Conservation (phyloP, 1,284 basidiomycete genomes). For the Moniliophthora roreri region DNA sequence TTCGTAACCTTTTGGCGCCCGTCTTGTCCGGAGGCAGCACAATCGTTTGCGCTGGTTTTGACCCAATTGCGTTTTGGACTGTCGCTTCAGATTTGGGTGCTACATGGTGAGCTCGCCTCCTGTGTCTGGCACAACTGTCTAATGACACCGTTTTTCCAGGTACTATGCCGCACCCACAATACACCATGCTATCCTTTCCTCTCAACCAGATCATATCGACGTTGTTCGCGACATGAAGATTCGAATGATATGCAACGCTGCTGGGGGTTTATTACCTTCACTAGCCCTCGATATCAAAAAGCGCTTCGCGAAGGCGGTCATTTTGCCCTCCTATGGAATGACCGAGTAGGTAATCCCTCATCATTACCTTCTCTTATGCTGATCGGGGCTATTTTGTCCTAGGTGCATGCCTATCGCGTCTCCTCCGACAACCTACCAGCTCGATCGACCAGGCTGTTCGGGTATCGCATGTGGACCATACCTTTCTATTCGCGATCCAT, state of each 20-base stretch:
- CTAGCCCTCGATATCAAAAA: constrained; percentile 37
- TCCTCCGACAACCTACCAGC: constrained; percentile 38
- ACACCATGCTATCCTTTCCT: constrained; percentile 43
- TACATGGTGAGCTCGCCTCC: constrained; percentile 34
- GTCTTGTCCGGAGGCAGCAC: constrained; percentile 46
- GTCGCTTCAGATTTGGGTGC: constrained; percentile 39
- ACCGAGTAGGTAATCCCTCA: constrained; percentile 39
- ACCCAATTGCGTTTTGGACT: constrained; percentile 50
- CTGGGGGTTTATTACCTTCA: constrained; percentile 43
- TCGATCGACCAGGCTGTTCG: constrained; percentile 46
- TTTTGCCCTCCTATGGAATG: constrained; percentile 51
- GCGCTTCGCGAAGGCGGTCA: constrained; percentile 36
- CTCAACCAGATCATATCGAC: constrained; percentile 31
- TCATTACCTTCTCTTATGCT: constrained; percentile 25
- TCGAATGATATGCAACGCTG: constrained; percentile 48
- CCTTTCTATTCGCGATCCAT: constrained; percentile 41
- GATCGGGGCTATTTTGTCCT: constrained; percentile 22
- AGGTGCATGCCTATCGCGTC: constrained; percentile 11
- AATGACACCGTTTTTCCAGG: constrained; percentile 24
- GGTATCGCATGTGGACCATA: constrained; percentile 46
- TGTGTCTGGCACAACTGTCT: constrained; percentile 3
- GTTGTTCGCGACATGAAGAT: constrained; percentile 34
- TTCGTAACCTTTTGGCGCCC: constrained; percentile 51
- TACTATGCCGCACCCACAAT: constrained; percentile 48
- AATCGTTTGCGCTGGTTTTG: constrained; percentile 50